Evolutionary conservation across 495 filamentous ascomycete species (phyloP).

Genomic region (Baudoinia panamericana): DNA sequence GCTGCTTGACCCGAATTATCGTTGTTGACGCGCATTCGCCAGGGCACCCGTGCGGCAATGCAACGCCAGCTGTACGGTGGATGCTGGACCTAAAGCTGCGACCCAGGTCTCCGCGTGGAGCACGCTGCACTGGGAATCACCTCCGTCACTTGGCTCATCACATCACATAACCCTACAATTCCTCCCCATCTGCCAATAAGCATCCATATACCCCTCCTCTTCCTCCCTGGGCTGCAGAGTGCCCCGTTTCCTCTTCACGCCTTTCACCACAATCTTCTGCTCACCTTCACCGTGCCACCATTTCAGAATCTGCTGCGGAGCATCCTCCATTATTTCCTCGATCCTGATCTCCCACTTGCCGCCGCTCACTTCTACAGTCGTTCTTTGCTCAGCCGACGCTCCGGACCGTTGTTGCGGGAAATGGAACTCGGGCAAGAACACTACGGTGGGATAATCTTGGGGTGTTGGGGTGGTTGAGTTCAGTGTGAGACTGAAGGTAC

Average conservation of each 20-base stretch:
- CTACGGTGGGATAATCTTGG: conserved; percentile 58
- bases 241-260: conserved; percentile 50
- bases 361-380: conserved; percentile 57
- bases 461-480: conserved; percentile 25
- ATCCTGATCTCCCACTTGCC: conserved; percentile 76
- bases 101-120: too few species aligned
- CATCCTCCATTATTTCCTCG: conserved; percentile 51
- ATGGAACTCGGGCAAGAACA: conserved; percentile 86
- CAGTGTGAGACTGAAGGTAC: conserved; percentile 28
- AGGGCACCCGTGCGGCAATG: too few species aligned
- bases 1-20: too few species aligned
- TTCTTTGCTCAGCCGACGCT: conserved; percentile 26
- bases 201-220: conserved; percentile 47
- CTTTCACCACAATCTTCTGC: conserved; percentile 66
- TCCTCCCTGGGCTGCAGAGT: conserved; percentile 35
- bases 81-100: too few species aligned
- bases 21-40: too few species aligned
- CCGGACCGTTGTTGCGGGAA: conserved; percentile 69
- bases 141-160: too few species aligned
- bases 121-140: too few species aligned
- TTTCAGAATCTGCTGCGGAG: conserved; percentile 51
- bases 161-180: conserved; percentile 36
- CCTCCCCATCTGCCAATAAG: conserved; percentile 30
- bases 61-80: too few species aligned
- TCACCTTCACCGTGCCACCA: conserved; percentile 89